Evolutionary conservation across 176 grass and related monocot species (phyloP).

Genomic region (Carex scoparia): DNA sequence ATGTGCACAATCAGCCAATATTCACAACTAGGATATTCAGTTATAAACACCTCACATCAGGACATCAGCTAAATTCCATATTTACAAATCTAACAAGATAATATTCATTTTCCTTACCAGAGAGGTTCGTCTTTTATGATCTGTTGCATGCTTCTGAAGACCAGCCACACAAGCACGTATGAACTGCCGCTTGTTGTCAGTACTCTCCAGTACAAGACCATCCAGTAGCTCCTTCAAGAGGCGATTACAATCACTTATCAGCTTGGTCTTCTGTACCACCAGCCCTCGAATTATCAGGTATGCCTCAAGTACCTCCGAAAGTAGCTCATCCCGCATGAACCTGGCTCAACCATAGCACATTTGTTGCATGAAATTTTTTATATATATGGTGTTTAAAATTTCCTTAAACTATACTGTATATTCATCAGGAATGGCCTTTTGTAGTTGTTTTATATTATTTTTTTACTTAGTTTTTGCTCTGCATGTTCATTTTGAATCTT

Average conservation of each 20-base stretch:
- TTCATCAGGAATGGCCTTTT: background rate
- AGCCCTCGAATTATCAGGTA: conserved; percentile 87
- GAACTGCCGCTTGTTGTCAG: conserved; percentile 87
- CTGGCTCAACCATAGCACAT: conserved; percentile 33
- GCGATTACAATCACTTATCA: conserved; percentile 89
- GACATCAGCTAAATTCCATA: background rate
- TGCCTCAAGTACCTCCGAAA: conserved; percentile 78
- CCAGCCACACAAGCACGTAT: conserved; percentile 93
- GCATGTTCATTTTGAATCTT: background rate
- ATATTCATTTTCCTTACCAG: conserved; percentile 43
- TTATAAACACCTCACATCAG: background rate
- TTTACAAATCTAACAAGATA: conserved; percentile 5
- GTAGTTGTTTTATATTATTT: background rate
- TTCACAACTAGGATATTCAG: background rate
- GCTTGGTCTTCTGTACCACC: conserved; percentile 94
- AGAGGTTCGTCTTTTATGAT: conserved; percentile 73
- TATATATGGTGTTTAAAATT: background rate
- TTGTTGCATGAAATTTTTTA: background rate
- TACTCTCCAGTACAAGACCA: conserved; percentile 79
- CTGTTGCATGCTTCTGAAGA: conserved; percentile 77
- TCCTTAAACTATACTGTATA: background rate
- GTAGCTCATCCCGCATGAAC: conserved; percentile 80
- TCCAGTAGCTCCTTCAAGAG: conserved; percentile 94
- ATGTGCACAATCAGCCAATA: conserved; percentile 8
- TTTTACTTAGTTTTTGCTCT: background rate